A percentile compares a stretch with the other conserved stretches of the same genome.
These are phyloP conservation scores for Monosporozyma aerobia DNA, from an alignment of 805 yeast genomes.

Conservation along the genomic window DNA sequence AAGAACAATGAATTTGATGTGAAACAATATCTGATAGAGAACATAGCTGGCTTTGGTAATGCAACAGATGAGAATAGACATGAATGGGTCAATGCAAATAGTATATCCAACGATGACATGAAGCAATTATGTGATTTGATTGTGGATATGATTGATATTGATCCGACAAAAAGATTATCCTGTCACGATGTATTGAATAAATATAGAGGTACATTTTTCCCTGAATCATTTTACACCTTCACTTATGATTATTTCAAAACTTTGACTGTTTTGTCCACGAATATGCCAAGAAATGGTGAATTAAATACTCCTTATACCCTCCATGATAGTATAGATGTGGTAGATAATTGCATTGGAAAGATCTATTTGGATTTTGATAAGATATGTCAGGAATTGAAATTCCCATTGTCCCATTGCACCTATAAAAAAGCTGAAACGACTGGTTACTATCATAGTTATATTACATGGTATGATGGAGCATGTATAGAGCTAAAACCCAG, in stretches of 20 bases:
- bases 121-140: slow-evolving; percentile 45
- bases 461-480: not conserved
- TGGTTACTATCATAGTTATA: not conserved
- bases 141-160: slow-evolving; percentile 48
- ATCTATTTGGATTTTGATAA: slow-evolving; percentile 52
- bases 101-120: slow-evolving; percentile 27
- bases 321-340: slow-evolving; percentile 10
- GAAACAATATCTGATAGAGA: slow-evolving; percentile 17
- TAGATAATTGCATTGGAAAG: slow-evolving; percentile 36
- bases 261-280: slow-evolving; percentile 23
- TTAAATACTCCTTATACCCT: slow-evolving; percentile 11
- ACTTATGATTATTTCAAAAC: slow-evolving; percentile 57
- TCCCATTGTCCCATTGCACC: slow-evolving; percentile 4
- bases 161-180: slow-evolving; percentile 51
- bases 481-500: not conserved
- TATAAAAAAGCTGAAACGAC: not conserved
- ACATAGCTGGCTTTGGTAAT: slow-evolving; percentile 26
- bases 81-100: not conserved
- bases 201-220: slow-evolving; percentile 49
- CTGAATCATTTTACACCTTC: slow-evolving; percentile 57
- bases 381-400: slow-evolving; percentile 19
- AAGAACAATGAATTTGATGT: slow-evolving; percentile 61
- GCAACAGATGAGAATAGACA: not conserved
- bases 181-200: slow-evolving; percentile 45
- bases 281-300: slow-evolving; percentile 13